phyloP scores from a whole-genome alignment of 2,329 filamentous ascomycete species.

The Lachnellula arida region DNA sequence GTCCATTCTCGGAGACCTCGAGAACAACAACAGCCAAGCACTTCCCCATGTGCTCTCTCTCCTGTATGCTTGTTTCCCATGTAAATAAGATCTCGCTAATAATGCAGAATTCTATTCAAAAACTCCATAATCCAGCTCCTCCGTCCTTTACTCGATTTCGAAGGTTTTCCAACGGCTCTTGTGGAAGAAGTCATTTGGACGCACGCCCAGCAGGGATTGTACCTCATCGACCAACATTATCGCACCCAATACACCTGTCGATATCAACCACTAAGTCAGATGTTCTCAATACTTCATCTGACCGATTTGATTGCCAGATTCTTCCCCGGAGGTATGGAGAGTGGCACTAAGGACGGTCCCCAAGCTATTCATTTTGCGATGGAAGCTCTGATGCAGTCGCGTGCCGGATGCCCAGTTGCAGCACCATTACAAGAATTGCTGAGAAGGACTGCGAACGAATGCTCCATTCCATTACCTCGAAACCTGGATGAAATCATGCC shows the following conservation, averaged over 20 bases:
- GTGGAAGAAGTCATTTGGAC: constrained; percentile 28
- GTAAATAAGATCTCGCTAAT: constrained; percentile 12
- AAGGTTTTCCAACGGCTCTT: constrained; percentile 20
- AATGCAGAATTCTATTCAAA: constrained; percentile 29
- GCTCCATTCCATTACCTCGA: constrained; percentile 20
- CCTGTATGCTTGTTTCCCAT: constrained; percentile 25
- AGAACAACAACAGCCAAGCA: constrained; percentile 16
- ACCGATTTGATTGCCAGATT: constrained; percentile 29
- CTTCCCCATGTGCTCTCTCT: constrained; percentile 32
- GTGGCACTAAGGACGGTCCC: constrained; percentile 20
- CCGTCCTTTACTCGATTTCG: constrained; percentile 28
- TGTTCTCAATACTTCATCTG: constrained; percentile 31
- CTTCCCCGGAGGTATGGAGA: constrained; percentile 24
- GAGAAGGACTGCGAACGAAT: constrained; percentile 23
- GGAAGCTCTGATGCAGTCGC: constrained; percentile 27
- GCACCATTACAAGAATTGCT: constrained; percentile 31
- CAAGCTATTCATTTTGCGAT: constrained; percentile 29
- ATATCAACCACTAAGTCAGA: constrained; percentile 32
- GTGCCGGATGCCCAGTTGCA: constrained; percentile 28
- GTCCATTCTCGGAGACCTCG: constrained; percentile 18
- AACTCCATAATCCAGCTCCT: constrained; percentile 29
- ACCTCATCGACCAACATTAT: constrained; percentile 30
- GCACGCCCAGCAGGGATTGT: constrained; percentile 30
- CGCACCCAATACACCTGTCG: constrained; percentile 26
- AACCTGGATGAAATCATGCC: constrained; percentile 19